phyloP scores from a whole-genome alignment of 23 red algal genomes.

The Gracilaria caudata region DNA sequence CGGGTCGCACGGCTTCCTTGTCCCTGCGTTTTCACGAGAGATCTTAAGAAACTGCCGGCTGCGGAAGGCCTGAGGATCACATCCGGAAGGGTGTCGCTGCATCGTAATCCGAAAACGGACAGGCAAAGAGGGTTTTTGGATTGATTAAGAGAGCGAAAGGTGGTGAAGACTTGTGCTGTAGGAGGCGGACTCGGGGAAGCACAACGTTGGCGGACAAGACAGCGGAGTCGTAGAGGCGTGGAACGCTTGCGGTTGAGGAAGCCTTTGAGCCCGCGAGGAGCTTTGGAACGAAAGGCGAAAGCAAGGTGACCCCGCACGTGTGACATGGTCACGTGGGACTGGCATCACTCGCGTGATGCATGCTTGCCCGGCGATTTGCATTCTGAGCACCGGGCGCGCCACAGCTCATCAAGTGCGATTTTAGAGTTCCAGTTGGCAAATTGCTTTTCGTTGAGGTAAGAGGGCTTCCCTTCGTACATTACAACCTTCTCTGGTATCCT shows the following conservation, averaged over 20 bases:
- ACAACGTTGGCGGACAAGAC: neutral
- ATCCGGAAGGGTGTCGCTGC: slow-evolving; percentile 30
- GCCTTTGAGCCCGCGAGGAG: neutral
- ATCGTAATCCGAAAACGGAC: neutral
- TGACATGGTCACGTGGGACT: slow-evolving; percentile 13
- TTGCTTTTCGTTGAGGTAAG: too few species aligned
- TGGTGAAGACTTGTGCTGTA: neutral
- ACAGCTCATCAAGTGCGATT: too few species aligned
- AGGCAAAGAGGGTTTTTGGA: neutral
- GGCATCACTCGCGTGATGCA: neutral
- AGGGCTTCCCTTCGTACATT: too few species aligned
- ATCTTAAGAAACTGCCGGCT: neutral
- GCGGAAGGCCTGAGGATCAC: slow-evolving; percentile 17
- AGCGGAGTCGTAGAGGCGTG: neutral
- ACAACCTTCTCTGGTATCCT: too few species aligned
- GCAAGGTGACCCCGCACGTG: neutral
- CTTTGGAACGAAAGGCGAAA: neutral
- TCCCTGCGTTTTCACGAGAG: neutral
- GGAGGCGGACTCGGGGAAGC: neutral
- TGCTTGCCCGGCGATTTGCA: neutral
- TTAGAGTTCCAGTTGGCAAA: too few species aligned
- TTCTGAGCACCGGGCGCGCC: too few species aligned
- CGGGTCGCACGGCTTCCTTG: neutral
- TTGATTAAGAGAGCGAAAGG: neutral
- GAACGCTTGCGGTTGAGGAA: neutral